phyloP scores from a whole-genome alignment of 257 asterid genomes.

The Nicotiana benthamiana region DNA sequence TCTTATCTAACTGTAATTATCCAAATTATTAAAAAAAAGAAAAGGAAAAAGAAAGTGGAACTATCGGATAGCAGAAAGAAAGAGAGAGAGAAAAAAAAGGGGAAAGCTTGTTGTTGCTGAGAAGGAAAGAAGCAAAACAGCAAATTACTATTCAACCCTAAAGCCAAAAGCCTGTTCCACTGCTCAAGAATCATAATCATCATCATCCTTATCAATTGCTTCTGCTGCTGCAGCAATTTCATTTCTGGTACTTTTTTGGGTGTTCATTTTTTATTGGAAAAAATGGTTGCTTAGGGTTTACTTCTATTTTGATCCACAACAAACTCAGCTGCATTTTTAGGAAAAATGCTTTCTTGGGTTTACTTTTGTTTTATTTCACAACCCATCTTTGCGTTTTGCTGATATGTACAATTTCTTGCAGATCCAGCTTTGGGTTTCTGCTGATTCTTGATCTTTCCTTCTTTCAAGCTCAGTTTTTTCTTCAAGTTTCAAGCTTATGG shows the following conservation, averaged over 20 bases:
- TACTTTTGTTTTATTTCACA: neutral
- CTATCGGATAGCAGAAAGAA: neutral
- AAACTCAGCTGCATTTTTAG: neutral
- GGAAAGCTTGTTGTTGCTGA: slow-evolving; percentile 21
- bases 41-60: neutral
- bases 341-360: neutral
- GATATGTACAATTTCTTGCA: slow-evolving; percentile 6
- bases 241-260: neutral
- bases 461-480: neutral
- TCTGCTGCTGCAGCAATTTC: neutral
- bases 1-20: slow-evolving; percentile 3
- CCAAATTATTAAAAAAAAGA: neutral
- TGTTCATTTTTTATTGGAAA: neutral
- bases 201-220: slow-evolving; percentile 27
- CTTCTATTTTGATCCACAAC: slow-evolving; percentile 1
- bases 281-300: slow-evolving; percentile 4
- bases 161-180: slow-evolving; percentile 2
- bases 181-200: slow-evolving; percentile 23
- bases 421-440: slow-evolving; percentile 7
- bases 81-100: neutral
- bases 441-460: slow-evolving; percentile 1
- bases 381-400: slow-evolving; percentile 10
- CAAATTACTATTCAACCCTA: slow-evolving; percentile 3
- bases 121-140: slow-evolving; percentile 20
- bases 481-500: neutral